Evolutionary conservation across 768 basidiomycete species (phyloP).

Genomic region (Termitomyces sp.): DNA sequence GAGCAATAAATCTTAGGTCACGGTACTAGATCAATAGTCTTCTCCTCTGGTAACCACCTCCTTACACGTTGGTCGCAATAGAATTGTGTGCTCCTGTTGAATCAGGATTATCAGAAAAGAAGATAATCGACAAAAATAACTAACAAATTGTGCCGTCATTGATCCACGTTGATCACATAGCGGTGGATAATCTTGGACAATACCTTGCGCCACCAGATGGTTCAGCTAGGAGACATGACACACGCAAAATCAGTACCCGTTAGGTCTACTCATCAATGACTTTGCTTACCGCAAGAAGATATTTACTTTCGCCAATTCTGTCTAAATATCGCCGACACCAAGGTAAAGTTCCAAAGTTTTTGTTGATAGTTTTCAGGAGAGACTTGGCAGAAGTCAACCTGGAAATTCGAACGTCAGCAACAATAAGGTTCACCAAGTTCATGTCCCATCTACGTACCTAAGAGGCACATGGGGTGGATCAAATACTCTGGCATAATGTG

Average conservation of each 20-base stretch:
- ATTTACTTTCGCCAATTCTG: constrained; percentile 86
- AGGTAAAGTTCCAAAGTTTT: constrained; percentile 91
- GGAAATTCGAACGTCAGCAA: background rate
- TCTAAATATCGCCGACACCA: constrained; percentile 96
- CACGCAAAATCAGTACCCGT: background rate
- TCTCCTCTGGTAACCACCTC: constrained; percentile 82
- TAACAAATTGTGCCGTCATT: constrained; percentile 92
- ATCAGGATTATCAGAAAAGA: background rate
- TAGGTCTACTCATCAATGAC: constrained; percentile 5
- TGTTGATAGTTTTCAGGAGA: constrained; percentile 81
- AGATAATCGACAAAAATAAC: constrained; percentile 18
- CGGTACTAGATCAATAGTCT: constrained; percentile 49
- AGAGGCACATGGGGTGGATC: constrained; percentile 71
- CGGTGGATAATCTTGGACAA: constrained; percentile 92
- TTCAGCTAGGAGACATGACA: constrained; percentile 53
- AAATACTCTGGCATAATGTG: constrained; percentile 79
- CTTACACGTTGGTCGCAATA: constrained; percentile 79
- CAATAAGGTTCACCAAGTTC: background rate
- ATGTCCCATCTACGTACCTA: constrained; percentile 42
- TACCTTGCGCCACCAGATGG: constrained; percentile 79
- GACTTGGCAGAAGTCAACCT: constrained; percentile 84
- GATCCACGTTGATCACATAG: constrained; percentile 77
- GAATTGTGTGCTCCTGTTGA: constrained; percentile 75
- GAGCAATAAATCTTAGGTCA: background rate
- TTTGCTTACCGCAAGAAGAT: constrained; percentile 73